These are phyloP conservation scores for Candida coquimbonensis DNA, from an alignment of 805 yeast genomes.

Conservation along the genomic window DNA sequence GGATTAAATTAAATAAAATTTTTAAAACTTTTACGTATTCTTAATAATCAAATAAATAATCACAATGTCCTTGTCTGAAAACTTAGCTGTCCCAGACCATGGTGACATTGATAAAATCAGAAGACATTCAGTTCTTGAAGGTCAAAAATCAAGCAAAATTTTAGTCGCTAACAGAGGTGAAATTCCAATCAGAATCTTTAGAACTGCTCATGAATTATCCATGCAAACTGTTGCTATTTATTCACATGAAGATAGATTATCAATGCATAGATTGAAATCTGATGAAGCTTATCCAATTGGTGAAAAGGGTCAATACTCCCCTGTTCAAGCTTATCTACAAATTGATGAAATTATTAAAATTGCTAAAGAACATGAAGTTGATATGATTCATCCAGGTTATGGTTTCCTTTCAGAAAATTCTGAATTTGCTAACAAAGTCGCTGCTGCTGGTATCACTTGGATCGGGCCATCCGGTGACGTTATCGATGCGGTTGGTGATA, in stretches of 20 bases:
- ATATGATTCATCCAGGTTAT: conserved; percentile 91
- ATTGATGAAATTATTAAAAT: conserved; percentile 90
- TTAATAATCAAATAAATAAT: neutral
- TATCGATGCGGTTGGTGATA: conserved; percentile 94
- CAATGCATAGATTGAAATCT: conserved; percentile 92
- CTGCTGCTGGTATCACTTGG: conserved; percentile 89
- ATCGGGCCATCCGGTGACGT: conserved; percentile 86
- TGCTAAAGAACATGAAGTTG: conserved; percentile 69
- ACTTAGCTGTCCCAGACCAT: conserved; percentile 15
- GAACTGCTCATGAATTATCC: conserved; percentile 95
- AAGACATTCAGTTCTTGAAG: conserved; percentile 33
- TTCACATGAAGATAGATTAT: conserved; percentile 90
- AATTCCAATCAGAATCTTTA: conserved; percentile 81
- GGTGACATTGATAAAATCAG: conserved; percentile 29
- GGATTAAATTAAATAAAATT: no score
- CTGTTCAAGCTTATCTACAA: conserved; percentile 93
- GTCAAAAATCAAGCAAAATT: conserved; percentile 42
- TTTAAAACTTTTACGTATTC: neutral
- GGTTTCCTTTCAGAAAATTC: conserved; percentile 89
- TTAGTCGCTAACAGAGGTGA: conserved; percentile 83
- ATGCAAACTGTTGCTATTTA: conserved; percentile 97
- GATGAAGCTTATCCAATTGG: conserved; percentile 94
- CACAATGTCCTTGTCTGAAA: conserved; percentile 11
- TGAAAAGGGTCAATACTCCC: conserved; percentile 79
- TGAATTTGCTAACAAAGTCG: conserved; percentile 88